Percentiles rank a stretch among this genome's conserved stretches.
Evolutionary conservation across 345 rosid species (phyloP).

Genomic region (Aquilaria sinensis): DNA sequence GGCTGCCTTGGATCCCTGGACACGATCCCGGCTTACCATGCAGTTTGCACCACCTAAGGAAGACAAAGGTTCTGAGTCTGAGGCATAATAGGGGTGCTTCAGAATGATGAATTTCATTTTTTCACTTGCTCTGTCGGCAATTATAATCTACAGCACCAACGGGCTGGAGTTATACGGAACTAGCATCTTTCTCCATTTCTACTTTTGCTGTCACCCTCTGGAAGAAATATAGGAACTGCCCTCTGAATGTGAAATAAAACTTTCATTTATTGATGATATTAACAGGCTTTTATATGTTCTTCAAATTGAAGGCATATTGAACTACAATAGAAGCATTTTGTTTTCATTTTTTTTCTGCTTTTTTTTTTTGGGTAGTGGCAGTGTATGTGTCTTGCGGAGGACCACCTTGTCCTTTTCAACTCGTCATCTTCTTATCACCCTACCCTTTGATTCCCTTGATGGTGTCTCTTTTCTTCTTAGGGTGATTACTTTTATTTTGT

Average conservation of each 20-base stretch:
- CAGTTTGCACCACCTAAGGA: constrained; percentile 83
- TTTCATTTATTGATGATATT: neutral
- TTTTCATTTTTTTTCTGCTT: neutral
- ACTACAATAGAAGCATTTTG: neutral
- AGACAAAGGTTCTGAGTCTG: constrained; percentile 50
- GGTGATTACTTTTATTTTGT: too few species aligned
- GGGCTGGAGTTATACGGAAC: neutral
- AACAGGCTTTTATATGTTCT: neutral
- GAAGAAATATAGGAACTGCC: neutral
- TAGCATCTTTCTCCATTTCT: neutral
- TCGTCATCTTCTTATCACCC: neutral
- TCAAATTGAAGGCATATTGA: neutral
- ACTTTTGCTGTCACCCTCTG: neutral
- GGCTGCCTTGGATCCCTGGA: constrained; percentile 77
- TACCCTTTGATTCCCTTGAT: neutral
- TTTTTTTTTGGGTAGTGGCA: neutral
- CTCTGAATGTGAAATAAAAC: neutral
- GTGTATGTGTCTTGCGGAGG: neutral
- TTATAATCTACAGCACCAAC: neutral
- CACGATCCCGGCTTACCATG: constrained; percentile 56
- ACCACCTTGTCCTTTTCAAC: neutral
- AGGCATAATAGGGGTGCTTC: constrained; percentile 17
- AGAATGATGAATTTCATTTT: neutral
- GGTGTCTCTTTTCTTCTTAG: neutral
- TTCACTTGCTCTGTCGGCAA: neutral